A percentile compares a stretch with the other conserved stretches of the same genome.
Conservation (phyloP, 1,139 yeast species). For the Scheffersomyces insectosa region DNA sequence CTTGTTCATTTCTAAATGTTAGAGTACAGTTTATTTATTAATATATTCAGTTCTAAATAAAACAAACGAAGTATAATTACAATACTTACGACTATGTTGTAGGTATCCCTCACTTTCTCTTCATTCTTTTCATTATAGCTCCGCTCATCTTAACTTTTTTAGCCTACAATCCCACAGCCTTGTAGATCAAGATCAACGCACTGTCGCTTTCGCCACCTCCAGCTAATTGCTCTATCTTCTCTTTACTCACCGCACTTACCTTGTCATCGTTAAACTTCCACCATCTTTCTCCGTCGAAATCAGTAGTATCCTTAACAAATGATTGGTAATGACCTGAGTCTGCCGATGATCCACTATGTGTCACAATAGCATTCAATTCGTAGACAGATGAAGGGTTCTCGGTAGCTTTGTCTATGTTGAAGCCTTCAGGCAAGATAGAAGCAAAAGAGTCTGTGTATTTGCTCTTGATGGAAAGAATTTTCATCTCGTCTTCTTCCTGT, state of each 20-base stretch:
- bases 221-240: slow-evolving; percentile 78
- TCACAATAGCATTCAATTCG: slow-evolving; percentile 77
- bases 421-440: slow-evolving; percentile 36
- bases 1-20: background rate
- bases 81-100: too few relatives aligned
- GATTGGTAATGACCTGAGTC: slow-evolving; percentile 98
- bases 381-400: slow-evolving; percentile 89
- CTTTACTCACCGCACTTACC: slow-evolving; percentile 74
- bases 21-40: background rate
- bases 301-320: slow-evolving; percentile 71
- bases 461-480: slow-evolving; percentile 42
- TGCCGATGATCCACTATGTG: slow-evolving; percentile 94
- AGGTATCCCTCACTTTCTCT: background rate
- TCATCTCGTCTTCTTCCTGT: slow-evolving; percentile 50
- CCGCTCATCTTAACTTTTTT: background rate
- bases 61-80: too few relatives aligned
- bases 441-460: slow-evolving; percentile 48
- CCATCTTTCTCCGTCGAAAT: slow-evolving; percentile 73
- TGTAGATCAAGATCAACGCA: slow-evolving; percentile 84
- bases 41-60: slow-evolving; percentile 1
- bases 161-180: slow-evolving; percentile 63
- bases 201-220: slow-evolving; percentile 99
- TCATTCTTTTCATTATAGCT: background rate
- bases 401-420: slow-evolving; percentile 43
- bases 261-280: slow-evolving; percentile 94